Base-by-base conservation (phyloP, 2,329 filamentous ascomycete genomes). In the Knufia petricola region DNA sequence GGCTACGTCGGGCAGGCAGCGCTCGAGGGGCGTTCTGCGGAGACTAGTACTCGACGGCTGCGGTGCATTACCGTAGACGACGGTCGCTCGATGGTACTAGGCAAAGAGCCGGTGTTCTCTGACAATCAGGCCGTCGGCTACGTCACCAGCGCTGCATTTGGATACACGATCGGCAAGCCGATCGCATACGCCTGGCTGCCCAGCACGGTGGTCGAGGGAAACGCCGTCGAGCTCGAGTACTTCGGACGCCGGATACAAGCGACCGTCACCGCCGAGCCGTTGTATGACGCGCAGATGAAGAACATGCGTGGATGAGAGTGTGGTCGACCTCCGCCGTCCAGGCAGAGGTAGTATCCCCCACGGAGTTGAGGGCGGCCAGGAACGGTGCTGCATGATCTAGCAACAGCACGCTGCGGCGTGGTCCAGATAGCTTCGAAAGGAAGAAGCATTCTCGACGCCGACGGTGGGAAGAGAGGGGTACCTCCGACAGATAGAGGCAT, bases 101-200 rank as follows among this genome's bases (percentile, higher is more conserved):
- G 78, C 4, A 81, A 81, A 57, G 79, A 82, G 58, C 79, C 79
- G 0, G 76, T 82, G 0, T 80, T 73, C 48, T 54, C 68, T 12
- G 59, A 70, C 2, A 71, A 69, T 7, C 62, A 69, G 47, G 54
- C 70, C 0, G 66, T 66, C 1, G 78, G 79, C 0, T 82, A 82
- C 52, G 67, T 82, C 21, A 81, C 77, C 1, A 81, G 70, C 45
- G 73, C 78, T 1, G 77, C 74, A 0, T 82, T 81, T 56, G 79
- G 75, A 0, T 81, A 77, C 56, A 77, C 74, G 0, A 59, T 82
- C 8, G 63, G 75, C 21, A 79, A 75, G 60, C 78, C 79, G 0
- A 66, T 81, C 10, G 78, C 76, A 0, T 81, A 76, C 59, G 73
- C 77, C 0, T 79, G 76, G 64, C 61, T 82, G 10, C 77, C 77